Evolutionary conservation across 129 eudicot genomes (phyloP).

Genomic region (Tagetes patula): DNA sequence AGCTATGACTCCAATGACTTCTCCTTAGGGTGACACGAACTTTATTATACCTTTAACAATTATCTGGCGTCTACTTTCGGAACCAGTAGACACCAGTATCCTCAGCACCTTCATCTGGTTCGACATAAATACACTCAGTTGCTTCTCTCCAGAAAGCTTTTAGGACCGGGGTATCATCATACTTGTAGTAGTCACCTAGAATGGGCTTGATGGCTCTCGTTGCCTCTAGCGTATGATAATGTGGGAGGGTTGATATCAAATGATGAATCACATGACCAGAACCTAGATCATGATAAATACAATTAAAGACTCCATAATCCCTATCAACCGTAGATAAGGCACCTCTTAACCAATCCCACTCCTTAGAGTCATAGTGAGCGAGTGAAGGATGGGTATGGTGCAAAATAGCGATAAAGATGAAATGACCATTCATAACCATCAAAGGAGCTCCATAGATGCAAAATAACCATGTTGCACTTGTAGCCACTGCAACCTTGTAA

Average conservation of each 20-base stretch:
- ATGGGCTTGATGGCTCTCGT: constrained; percentile 35
- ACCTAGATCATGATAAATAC: constrained; percentile 20
- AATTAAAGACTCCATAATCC: constrained; percentile 22
- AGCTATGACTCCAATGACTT: no score
- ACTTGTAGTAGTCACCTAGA: constrained; percentile 39
- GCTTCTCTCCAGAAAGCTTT: constrained; percentile 35
- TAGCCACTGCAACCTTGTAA: constrained; percentile 6
- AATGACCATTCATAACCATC: constrained; percentile 23
- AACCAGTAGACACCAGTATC: constrained; percentile 42
- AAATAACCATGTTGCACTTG: constrained; percentile 22
- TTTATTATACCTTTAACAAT: no score
- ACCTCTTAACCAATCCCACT: constrained; percentile 30
- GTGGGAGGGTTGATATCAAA: constrained; percentile 37
- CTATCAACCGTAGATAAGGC: constrained; percentile 24
- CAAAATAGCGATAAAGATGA: constrained; percentile 16
- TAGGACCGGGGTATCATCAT: constrained; percentile 30
- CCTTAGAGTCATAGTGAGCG: constrained; percentile 18
- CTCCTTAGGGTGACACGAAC: no score
- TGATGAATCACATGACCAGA: constrained; percentile 34
- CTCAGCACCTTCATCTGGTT: constrained; percentile 25
- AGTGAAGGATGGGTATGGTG: constrained; percentile 28
- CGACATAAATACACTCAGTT: constrained; percentile 34
- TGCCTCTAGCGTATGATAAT: constrained; percentile 40
- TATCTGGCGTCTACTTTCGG: constrained; percentile 15
- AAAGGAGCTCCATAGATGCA: constrained; percentile 29